Evolutionary conservation across 768 basidiomycete species (phyloP).

Genomic region (Calocybe gangraenosa): DNA sequence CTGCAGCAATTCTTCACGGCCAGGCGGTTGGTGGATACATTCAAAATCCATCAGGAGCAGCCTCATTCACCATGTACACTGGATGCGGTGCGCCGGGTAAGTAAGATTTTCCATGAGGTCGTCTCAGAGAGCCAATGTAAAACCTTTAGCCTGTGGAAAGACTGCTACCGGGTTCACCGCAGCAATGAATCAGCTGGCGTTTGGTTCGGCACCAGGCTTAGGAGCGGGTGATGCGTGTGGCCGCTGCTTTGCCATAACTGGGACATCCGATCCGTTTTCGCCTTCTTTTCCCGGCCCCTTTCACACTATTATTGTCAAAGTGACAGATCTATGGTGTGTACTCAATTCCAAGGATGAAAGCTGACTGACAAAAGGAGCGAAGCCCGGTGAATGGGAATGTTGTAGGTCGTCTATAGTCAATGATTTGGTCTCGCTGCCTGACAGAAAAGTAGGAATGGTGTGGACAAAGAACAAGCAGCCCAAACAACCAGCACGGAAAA

Average conservation of each 20-base stretch:
- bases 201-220: slow-evolving; percentile 43
- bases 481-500: slow-evolving; percentile 36
- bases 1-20: slow-evolving; percentile 23
- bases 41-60: slow-evolving; percentile 45
- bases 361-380: slow-evolving; percentile 1
- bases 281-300: slow-evolving; percentile 47
- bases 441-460: slow-evolving; percentile 39
- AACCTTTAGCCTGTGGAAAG: slow-evolving; percentile 45
- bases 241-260: slow-evolving; percentile 54
- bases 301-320: slow-evolving; percentile 51
- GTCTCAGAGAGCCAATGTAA: neutral
- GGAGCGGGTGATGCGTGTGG: slow-evolving; percentile 61
- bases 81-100: slow-evolving; percentile 48
- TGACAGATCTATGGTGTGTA: slow-evolving; percentile 37
- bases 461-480: slow-evolving; percentile 40
- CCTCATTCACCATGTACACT: slow-evolving; percentile 56
- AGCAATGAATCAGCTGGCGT: slow-evolving; percentile 54
- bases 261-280: slow-evolving; percentile 46
- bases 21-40: slow-evolving; percentile 48
- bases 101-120: neutral
- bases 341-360: neutral
- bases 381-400: slow-evolving; percentile 45
- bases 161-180: slow-evolving; percentile 47
- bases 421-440: neutral
- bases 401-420: slow-evolving; percentile 16